Base-by-base conservation (phyloP, 306 rosid species). In the Dalbergia cochinchinensis region DNA sequence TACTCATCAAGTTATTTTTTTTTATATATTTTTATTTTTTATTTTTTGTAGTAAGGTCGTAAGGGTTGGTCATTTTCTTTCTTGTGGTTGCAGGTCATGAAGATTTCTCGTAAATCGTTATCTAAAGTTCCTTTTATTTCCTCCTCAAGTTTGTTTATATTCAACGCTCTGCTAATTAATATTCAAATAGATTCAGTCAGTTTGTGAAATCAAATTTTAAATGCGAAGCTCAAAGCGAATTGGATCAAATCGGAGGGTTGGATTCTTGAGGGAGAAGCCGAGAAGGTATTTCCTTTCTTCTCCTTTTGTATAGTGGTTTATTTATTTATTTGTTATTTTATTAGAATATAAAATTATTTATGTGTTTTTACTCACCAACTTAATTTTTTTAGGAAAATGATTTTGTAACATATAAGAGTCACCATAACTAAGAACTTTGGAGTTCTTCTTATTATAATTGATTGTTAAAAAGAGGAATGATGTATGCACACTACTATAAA, bases 251-350 rank as follows among this genome's bases (percentile, higher is more conserved):
- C 2, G 18, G 41, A 55, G 58, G 50, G 50, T 41, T 55, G 64
- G 79, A 42, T 5, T n/a, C 26, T 41, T 41, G 48, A 64, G 31
- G 62, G 42, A 16, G 74, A 41, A 22, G 66, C 45, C 45, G 18
- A 16, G 74, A 41, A 22, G 66, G 58, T 67, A 31, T 45, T 41
- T 66, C 62, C 42, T 53, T 53, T 64, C 19, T 7, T 44, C 11
- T 66, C 39, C 71, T 70, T 55, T 75, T 71, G 73, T 39, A 10
- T 58, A 53, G 45, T 69, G 68, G 53, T 55, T 20, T 69, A 50
- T 74, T 26, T 76, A 47, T 62, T 62, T 77, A 18, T 65, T 65
- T 78, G 50, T 69, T 12, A n/a, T 26, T 26, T 26, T 26, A 1
- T 26, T 26, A 26, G 3, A 1, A 26, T 26, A 26, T 26, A 26